These are phyloP conservation scores for Phytophthora vignae DNA, from an alignment of 352 stramenopile species.

Conservation along the genomic window DNA sequence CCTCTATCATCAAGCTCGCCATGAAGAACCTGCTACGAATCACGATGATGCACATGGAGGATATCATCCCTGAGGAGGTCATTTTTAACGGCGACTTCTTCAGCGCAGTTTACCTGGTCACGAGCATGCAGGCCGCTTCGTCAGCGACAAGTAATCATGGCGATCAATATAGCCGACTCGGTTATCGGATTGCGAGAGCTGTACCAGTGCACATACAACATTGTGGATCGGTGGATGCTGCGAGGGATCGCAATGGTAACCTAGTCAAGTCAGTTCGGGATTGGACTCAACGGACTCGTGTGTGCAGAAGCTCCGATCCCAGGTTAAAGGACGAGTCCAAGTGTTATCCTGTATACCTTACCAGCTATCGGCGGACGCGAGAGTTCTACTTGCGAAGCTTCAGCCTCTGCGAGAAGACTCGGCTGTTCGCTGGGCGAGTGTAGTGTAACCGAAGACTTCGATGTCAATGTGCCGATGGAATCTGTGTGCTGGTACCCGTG, in stretches of 20 bases:
- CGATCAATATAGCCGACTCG: neutral
- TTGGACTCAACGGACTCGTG: neutral
- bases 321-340: neutral
- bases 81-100: slow-evolving; percentile 54
- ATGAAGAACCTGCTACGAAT: slow-evolving; percentile 35
- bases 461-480: too few species aligned
- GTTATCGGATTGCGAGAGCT: neutral
- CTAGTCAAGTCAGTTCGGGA: too few species aligned
- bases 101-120: slow-evolving; percentile 45
- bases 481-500: too few species aligned
- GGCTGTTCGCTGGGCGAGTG: too few species aligned
- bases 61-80: slow-evolving; percentile 42
- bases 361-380: neutral
- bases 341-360: neutral
- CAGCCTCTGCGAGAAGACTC: too few species aligned
- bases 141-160: slow-evolving; percentile 11
- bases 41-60: slow-evolving; percentile 32
- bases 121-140: slow-evolving; percentile 41
- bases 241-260: neutral
- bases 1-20: slow-evolving; percentile 28
- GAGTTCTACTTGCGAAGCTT: neutral
- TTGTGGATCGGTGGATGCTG: neutral
- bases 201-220: neutral
- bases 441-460: too few species aligned
- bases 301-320: neutral